Evolutionary conservation across 2,329 filamentous ascomycete genomes (phyloP).

Genomic region (Fusarium nisikadoi): DNA sequence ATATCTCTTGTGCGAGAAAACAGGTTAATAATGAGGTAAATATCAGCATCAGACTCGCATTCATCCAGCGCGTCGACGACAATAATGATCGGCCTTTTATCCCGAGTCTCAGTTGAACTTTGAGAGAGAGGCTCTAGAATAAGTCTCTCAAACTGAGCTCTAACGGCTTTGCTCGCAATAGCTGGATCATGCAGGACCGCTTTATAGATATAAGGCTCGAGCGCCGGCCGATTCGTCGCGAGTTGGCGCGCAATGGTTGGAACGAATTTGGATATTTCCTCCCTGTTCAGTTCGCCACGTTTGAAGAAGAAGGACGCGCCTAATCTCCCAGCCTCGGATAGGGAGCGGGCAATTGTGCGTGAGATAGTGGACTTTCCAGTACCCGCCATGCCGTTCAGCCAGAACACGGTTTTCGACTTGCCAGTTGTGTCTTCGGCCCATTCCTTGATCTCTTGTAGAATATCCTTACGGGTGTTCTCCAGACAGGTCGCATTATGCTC

Average conservation of each 20-base stretch:
- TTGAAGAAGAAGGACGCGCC: slow-evolving; percentile 58
- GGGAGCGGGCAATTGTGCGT: slow-evolving; percentile 50
- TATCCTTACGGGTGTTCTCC: background rate
- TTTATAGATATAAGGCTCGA: rapidly evolving
- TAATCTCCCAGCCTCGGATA: background rate
- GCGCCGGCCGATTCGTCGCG: rapidly evolving
- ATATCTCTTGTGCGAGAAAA: background rate
- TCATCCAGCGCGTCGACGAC: background rate
- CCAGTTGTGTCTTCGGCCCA: background rate
- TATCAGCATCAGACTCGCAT: background rate
- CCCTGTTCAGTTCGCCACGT: slow-evolving; percentile 41
- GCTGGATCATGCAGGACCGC: background rate
- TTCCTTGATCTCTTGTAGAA: rapidly evolving
- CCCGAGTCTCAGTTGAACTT: background rate
- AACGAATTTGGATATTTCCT: rapidly evolving
- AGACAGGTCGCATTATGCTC: background rate
- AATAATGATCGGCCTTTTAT: background rate
- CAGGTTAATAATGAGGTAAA: background rate
- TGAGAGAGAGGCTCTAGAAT: background rate
- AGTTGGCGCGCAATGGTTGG: background rate
- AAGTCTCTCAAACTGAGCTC: background rate
- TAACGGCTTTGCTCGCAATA: rapidly evolving
- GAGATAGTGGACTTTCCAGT: slow-evolving; percentile 38
- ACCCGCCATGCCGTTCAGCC: background rate
- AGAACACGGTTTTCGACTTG: background rate